Base-by-base conservation (phyloP, 2,329 filamentous ascomycete genomes). In the Acarospora socialis region DNA sequence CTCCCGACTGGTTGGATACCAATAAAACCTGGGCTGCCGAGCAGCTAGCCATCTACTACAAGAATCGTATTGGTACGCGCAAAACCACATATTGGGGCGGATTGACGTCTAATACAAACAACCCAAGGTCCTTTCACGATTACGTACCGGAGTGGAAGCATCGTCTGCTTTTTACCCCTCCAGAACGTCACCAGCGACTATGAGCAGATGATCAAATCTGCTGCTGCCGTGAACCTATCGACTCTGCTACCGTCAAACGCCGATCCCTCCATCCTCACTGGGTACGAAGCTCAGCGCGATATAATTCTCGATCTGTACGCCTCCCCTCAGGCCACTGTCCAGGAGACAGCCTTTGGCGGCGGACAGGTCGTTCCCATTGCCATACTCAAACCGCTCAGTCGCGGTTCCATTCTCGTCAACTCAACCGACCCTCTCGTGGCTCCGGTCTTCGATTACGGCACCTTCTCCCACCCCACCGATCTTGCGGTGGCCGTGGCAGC, bases 381-480 rank as follows among this genome's bases (percentile, higher is more conserved):
- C 5, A 38, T 57, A 8, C 44, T 57, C 33, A 53, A 55, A 32
- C 56, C 40, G 2, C 44, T 57, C 9, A 48, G 43, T 15, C 53
- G 56, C 23, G 57, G 56, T 14, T 53, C 51, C 10, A 46, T 59
- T 31, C 51, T 46, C 3, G 42, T 58, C 30, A 46, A 57, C 36
- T 48, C 51, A 1, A 44, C 45, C 7, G 45, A 57, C 36, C 53
- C 52, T 3, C 40, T 43, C 20, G 35, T 38, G 24, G 35, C 36
- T 16, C 41, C 41, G 7, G 22, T 26, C n/a, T 38, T 43, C 16
- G 41, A 43, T 14, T 38, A 35, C 22, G 24, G 41, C 13, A 39
- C 39, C 33, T 25, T 43, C 26, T 36, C 41, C 8, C 39, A 43
- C 20, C 41, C 41, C 25, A 33, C 36, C 7, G 57, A 61, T 33